Base-by-base conservation (phyloP, 2,329 filamentous ascomycete genomes). In the Botrytis byssoidea region DNA sequence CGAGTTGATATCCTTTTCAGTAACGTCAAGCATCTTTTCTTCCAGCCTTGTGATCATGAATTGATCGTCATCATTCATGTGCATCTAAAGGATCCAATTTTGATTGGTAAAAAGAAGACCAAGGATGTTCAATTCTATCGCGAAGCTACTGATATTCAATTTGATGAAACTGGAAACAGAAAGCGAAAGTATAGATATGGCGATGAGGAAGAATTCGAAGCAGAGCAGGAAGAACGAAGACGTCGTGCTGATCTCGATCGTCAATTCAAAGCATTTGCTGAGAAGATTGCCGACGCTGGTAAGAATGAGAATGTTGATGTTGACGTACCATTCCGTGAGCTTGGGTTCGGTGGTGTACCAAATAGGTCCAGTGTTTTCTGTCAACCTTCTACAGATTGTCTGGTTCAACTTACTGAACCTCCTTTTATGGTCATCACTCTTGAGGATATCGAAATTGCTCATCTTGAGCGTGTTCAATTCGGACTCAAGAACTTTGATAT, bases 401-500 rank as follows among this genome's bases (percentile, higher is more conserved):
- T 99, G 67, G 97, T 99, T 71, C 96, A 99, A 83, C 89, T 99
- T 73, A 97, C 96, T 4, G 96, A 99, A 82, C 95, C 95, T 40
- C 97, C 96, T 0, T 99, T 99, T 84, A 92, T 97, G 85, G 96
- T 98, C 69, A 88, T 99, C 77, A 98, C 96, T 0, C 89, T 99
- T 48, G 94, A 95, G 69, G 96, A 99, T 80, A 96, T 99, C 77
- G 96, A 99, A 83, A 89, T 98, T 78, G 96, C 96, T 25, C 96
- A 99, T 84, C 86, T 99, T 74, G 96, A 99, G 83, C 93, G 95
- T 85, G 96, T 99, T 29, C 87, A 95, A 84, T 99, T 99, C 80
- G 97, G 96, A 48, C 88, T 99, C 75, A 98, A 98, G 87, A 99
- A 99, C 83, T 99, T 99, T 82, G 96, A 99, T 83, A 90, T 99